phyloP scores from a whole-genome alignment of 768 basidiomycete species.

The Leccinum disarticulatum region DNA sequence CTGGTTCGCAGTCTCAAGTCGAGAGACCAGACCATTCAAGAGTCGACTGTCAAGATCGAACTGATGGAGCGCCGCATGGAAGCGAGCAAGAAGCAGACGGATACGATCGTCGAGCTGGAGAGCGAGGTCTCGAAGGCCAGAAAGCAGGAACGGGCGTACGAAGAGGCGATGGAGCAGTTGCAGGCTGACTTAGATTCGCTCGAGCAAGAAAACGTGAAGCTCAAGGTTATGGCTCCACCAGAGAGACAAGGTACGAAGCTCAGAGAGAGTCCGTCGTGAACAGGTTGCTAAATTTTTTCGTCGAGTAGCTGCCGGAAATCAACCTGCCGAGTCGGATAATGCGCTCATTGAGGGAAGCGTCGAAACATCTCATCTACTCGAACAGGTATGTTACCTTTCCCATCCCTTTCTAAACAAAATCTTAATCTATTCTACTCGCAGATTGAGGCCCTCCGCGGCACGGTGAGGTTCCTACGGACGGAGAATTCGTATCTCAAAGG shows the following conservation, averaged over 20 bases:
- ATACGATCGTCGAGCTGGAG: slow-evolving; percentile 80
- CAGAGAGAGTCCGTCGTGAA: background rate
- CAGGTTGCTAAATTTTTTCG: background rate
- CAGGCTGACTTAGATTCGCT: slow-evolving; percentile 84
- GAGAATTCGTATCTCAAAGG: slow-evolving; percentile 95
- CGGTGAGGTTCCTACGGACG: slow-evolving; percentile 87
- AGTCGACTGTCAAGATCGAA: slow-evolving; percentile 88
- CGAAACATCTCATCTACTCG: slow-evolving; percentile 84
- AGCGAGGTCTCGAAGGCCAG: slow-evolving; percentile 72
- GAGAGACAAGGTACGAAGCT: slow-evolving; percentile 65
- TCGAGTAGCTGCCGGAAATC: slow-evolving; percentile 44
- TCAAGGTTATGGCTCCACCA: slow-evolving; percentile 66
- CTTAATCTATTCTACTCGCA: slow-evolving; percentile 31
- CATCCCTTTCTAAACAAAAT: background rate
- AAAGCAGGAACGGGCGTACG: slow-evolving; percentile 87
- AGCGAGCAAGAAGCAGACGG: slow-evolving; percentile 86
- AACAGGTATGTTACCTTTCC: slow-evolving; percentile 58
- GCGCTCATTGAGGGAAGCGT: slow-evolving; percentile 74
- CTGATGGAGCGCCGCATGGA: slow-evolving; percentile 94
- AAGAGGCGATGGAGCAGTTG: slow-evolving; percentile 91
- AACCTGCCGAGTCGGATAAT: slow-evolving; percentile 57
- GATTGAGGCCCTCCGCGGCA: slow-evolving; percentile 89
- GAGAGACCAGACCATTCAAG: slow-evolving; percentile 91
- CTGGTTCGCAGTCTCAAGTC: slow-evolving; percentile 79
- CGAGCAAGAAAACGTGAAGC: slow-evolving; percentile 84